Evolutionary conservation across 495 filamentous ascomycete species (phyloP).

Genomic region (Talaromyces wortmannii): DNA sequence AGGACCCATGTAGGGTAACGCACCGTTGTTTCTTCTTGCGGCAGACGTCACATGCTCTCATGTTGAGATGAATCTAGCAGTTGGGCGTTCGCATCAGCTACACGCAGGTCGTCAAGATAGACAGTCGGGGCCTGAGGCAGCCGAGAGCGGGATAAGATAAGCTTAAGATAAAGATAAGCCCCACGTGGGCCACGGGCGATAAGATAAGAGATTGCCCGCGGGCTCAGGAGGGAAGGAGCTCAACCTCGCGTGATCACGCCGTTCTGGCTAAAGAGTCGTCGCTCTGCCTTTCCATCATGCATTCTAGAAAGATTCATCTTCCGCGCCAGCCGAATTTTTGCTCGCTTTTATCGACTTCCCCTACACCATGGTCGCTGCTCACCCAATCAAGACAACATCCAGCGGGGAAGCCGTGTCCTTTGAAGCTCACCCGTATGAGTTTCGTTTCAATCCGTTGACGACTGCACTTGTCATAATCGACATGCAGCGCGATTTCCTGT

Average conservation of each 20-base stretch:
- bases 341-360: conserved; percentile 5
- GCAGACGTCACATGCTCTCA: conserved; percentile 51
- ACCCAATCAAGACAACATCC: background rate
- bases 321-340: background rate
- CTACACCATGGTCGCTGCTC: conserved; percentile 6
- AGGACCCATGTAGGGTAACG: conserved; percentile 62
- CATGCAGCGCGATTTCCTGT: conserved; percentile 45
- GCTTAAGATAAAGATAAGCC: background rate
- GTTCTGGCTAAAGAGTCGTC: background rate
- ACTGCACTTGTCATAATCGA: conserved; percentile 50
- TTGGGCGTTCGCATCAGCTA: too few relatives aligned
- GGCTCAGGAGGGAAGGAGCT: too few relatives aligned
- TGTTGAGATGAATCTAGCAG: background rate
- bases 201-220: too few relatives aligned
- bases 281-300: background rate
- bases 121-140: background rate
- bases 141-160: background rate
- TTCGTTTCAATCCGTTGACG: conserved; percentile 25
- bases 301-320: background rate
- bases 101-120: too few relatives aligned
- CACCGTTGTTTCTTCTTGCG: conserved; percentile 64
- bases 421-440: conserved; percentile 32
- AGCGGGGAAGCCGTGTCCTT: background rate
- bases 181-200: too few relatives aligned
- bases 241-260: too few relatives aligned